Base-by-base conservation (phyloP, 2,329 filamentous ascomycete genomes). In the Neurospora sp. region DNA sequence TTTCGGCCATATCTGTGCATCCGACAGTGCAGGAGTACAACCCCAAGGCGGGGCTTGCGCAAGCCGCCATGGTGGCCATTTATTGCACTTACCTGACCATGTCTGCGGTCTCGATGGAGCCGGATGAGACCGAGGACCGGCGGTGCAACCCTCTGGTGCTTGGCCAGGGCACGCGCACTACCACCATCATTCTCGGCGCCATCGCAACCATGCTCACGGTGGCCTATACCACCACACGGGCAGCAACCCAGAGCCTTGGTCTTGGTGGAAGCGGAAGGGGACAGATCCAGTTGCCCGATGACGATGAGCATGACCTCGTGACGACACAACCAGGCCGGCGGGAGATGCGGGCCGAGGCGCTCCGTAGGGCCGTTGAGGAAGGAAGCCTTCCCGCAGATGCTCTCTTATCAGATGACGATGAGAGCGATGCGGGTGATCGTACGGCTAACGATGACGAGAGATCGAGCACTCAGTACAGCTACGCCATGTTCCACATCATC, bases 71-170 rank as follows among this genome's bases (percentile, higher is more conserved):
- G 88, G 96, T 99, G 65, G 93, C 94, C 19, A 88, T 97, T 70
- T 99, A 99, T 85, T 99, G 96, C 87, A 98, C 96, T 62, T 99
- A 99, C 78, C 88, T 99, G 69, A 99, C 96, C 74, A 93, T 99
- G 89, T 97, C 94, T 2, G 96, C 96, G 36, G 96, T 99, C 1
- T 97, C 93, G 69, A 98, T 99, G 96, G 95, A 99, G 77, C 96
- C 96, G 0, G 95, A 98, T 79, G 83, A 97, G 81, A 90, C 96
- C 0, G 93, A 97, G 77, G 85, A 97, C 83, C 91, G 92, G 75
- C 87, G 92, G 74, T 99, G 96, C 87, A 99, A 99, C 81, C 96
- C 96, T 8, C 86, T 99, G 39, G 85, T 97, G 72, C 89, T 88
- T 68, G 94, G 93, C 8, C 91, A 92, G 72, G 93, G 92, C 71